phyloP scores from a whole-genome alignment of 345 rosid species.

The Aquilaria sinensis region DNA sequence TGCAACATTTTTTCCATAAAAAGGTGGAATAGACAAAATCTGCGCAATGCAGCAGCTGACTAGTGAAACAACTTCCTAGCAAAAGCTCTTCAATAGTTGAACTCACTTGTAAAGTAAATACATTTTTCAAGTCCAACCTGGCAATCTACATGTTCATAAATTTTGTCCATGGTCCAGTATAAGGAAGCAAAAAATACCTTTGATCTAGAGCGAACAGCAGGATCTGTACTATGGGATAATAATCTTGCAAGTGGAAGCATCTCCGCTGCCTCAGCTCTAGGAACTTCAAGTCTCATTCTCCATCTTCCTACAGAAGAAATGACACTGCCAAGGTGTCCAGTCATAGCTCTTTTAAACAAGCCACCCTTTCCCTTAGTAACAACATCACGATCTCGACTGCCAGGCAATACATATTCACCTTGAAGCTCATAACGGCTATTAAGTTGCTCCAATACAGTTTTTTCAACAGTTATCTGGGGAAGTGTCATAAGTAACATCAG shows the following conservation, averaged over 20 bases:
- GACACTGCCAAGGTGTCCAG: constrained; percentile 90
- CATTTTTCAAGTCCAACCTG: too few relatives aligned
- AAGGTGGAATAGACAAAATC: too few relatives aligned
- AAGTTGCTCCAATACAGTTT: constrained; percentile 83
- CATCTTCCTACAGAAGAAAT: constrained; percentile 99
- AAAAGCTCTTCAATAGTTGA: too few relatives aligned
- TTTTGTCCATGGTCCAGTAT: constrained; percentile 3
- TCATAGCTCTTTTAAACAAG: constrained; percentile 85
- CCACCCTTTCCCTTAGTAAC: constrained; percentile 66
- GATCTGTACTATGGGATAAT: constrained; percentile 95
- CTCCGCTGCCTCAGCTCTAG: constrained; percentile 96
- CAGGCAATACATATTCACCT: constrained; percentile 98
- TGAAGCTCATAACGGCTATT: constrained; percentile 96
- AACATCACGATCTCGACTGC: constrained; percentile 77
- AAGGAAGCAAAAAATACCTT: constrained; percentile 51
- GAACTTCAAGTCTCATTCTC: constrained; percentile 99
- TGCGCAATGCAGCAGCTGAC: too few relatives aligned
- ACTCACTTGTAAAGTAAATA: too few relatives aligned
- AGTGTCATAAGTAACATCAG: constrained; percentile 19
- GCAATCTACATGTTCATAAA: too few relatives aligned
- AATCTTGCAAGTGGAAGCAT: constrained; percentile 99
- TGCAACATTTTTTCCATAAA: too few relatives aligned
- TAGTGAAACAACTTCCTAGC: too few relatives aligned
- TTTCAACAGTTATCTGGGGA: constrained; percentile 83
- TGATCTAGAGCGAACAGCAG: constrained; percentile 91